Conservation (phyloP, 2,329 filamentous ascomycete species). For the Cladosporium halotolerans region DNA sequence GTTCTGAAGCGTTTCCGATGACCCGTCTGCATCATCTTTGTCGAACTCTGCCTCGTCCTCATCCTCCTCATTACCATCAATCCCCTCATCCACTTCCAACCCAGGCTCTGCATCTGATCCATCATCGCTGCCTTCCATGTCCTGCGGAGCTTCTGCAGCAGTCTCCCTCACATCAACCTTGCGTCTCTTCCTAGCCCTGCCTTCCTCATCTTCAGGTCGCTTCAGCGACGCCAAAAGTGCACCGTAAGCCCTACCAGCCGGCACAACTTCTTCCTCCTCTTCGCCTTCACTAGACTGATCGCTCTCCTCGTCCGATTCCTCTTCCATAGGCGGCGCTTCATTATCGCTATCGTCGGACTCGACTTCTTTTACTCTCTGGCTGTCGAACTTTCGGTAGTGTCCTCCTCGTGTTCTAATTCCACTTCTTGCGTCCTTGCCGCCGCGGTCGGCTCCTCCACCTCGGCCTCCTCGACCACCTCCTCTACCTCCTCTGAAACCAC, state of each 20-base stretch:
- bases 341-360: constrained; percentile 22
- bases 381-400: constrained; percentile 30
- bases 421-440: constrained; percentile 25
- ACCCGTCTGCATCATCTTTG: constrained; percentile 42
- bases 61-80: constrained; percentile 32
- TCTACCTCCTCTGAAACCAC: constrained; percentile 18
- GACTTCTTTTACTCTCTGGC: constrained; percentile 29
- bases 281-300: constrained; percentile 22
- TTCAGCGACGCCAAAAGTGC: constrained; percentile 52
- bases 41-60: constrained; percentile 39
- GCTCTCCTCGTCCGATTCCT: constrained; percentile 19
- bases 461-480: constrained; percentile 20
- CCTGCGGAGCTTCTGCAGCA: constrained; percentile 15
- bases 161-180: constrained; percentile 38
- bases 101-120: constrained; percentile 32
- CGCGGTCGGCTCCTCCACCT: constrained; percentile 17
- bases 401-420: constrained; percentile 28
- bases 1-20: constrained; percentile 43
- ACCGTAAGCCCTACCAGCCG: constrained; percentile 45
- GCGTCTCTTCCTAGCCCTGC: constrained; percentile 47
- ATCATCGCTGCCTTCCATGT: constrained; percentile 33
- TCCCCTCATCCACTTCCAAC: constrained; percentile 34
- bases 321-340: constrained; percentile 10
- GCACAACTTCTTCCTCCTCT: constrained; percentile 26
- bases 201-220: constrained; percentile 33